Conservation (phyloP, 1,284 basidiomycete genomes). For the Ganoderma boninense region DNA sequence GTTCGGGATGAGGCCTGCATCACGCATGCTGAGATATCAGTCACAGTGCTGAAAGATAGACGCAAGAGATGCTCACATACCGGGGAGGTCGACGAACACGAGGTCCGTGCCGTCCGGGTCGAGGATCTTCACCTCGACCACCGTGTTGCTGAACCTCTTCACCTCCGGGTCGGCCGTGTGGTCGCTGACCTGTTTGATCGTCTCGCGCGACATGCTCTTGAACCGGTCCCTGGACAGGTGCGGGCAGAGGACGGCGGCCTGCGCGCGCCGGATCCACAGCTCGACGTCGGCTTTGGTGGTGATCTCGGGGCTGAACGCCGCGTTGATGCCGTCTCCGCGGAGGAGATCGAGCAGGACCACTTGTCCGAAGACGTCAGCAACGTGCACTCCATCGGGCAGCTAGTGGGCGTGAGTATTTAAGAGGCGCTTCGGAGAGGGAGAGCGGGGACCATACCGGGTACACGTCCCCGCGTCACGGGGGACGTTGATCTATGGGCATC, state of each 20-base stretch:
- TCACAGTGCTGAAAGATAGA: too few relatives aligned
- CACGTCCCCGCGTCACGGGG: slow-evolving; percentile 68
- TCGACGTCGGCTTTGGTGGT: slow-evolving; percentile 37
- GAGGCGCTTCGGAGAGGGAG: too few relatives aligned
- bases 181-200: slow-evolving; percentile 27
- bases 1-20: slow-evolving; percentile 64
- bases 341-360: slow-evolving; percentile 44
- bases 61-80: too few relatives aligned
- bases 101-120: slow-evolving; percentile 54
- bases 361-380: slow-evolving; percentile 23
- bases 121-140: slow-evolving; percentile 35
- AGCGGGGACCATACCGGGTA: slow-evolving; percentile 50
- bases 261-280: slow-evolving; percentile 41
- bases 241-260: slow-evolving; percentile 41
- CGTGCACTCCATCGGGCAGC: slow-evolving; percentile 39
- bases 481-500: slow-evolving; percentile 56
- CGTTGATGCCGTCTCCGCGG: slow-evolving; percentile 27
- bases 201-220: slow-evolving; percentile 27
- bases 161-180: too few relatives aligned
- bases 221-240: slow-evolving; percentile 24
- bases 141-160: too few relatives aligned
- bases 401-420: slow-evolving; percentile 15
- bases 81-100: slow-evolving; percentile 63
- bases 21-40: too few relatives aligned
- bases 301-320: slow-evolving; percentile 35